These are phyloP conservation scores for Lecanoromycetidae sp. DNA, from an alignment of 2,329 filamentous ascomycete species.

Conservation along the genomic window DNA sequence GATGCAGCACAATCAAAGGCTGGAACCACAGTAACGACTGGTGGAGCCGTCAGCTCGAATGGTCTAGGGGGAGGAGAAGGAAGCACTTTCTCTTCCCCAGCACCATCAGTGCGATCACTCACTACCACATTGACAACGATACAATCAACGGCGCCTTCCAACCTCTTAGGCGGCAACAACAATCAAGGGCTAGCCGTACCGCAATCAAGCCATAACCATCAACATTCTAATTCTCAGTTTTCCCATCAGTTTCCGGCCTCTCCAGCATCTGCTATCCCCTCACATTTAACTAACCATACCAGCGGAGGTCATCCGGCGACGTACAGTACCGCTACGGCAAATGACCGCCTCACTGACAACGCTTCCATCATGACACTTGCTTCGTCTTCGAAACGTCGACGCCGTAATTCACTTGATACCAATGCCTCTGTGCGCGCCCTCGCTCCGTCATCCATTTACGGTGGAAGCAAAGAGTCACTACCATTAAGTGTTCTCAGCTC, in stretches of 20 bases:
- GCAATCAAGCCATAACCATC: constrained; percentile 26
- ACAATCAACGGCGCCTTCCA: constrained; percentile 47
- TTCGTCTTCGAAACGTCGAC: constrained; percentile 50
- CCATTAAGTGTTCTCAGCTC: constrained; percentile 50
- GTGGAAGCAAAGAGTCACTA: constrained; percentile 51
- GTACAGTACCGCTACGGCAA: constrained; percentile 49
- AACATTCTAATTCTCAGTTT: constrained; percentile 37
- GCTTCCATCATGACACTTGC: constrained; percentile 54
- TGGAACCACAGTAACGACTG: constrained; percentile 60
- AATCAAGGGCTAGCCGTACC: constrained; percentile 23
- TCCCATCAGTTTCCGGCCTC: constrained; percentile 49
- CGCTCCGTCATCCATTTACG: constrained; percentile 51
- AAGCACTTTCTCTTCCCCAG: constrained; percentile 54
- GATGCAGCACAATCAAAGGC: constrained; percentile 67
- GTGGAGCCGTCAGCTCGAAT: constrained; percentile 51
- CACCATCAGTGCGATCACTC: constrained; percentile 52
- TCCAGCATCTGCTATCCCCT: constrained; percentile 47
- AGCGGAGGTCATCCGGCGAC: constrained; percentile 38
- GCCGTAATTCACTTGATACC: constrained; percentile 51
- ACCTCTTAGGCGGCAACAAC: constrained; percentile 26
- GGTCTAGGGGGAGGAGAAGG: constrained; percentile 49
- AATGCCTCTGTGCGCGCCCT: constrained; percentile 55
- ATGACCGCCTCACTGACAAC: constrained; percentile 53
- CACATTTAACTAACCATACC: constrained; percentile 40
- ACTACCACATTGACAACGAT: constrained; percentile 56